Evolutionary conservation across 225 moss, liverwort and hornwort species (phyloP).

Genomic region (Marchantia polymorpha): DNA sequence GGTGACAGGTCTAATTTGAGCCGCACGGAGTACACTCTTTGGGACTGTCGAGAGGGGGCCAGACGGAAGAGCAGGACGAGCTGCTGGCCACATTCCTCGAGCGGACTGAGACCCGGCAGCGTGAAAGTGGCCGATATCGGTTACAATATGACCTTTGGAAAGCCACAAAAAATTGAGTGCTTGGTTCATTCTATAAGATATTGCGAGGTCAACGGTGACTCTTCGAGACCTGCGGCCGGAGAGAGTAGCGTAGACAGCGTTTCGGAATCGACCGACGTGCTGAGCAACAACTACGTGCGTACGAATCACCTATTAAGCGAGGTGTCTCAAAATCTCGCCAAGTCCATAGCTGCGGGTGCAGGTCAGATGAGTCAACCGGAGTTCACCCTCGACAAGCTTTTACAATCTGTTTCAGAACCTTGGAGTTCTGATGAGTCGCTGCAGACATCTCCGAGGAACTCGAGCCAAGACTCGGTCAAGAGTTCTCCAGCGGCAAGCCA

Average conservation of each 20-base stretch:
- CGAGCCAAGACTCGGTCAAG: not conserved
- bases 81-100: conserved; percentile 20
- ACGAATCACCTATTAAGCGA: not conserved
- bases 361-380: conserved; percentile 8
- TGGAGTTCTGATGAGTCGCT: conserved; percentile 11
- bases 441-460: not conserved
- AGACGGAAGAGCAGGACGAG: conserved; percentile 13
- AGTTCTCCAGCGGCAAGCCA: not conserved
- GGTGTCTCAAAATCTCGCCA: conserved; percentile 13
- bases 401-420: conserved; percentile 10
- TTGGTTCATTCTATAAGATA: conserved; percentile 14
- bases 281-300: conserved; percentile 19
- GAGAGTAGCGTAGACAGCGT: not conserved
- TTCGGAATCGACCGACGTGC: not conserved
- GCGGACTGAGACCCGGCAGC: not conserved
- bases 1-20: conserved; percentile 17
- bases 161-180: conserved; percentile 24
- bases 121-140: conserved; percentile 17
- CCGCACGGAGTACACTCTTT: conserved; percentile 15
- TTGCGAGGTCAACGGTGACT: not conserved
- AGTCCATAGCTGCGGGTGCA: conserved; percentile 18
- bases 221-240: not conserved
- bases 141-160: conserved; percentile 22
- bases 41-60: conserved; percentile 15
- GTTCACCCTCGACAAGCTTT: not conserved